Evolutionary conservation across 192 early-diverging fungal species (phyloP).

Genomic region (Rhizoclosmatium globosum): DNA sequence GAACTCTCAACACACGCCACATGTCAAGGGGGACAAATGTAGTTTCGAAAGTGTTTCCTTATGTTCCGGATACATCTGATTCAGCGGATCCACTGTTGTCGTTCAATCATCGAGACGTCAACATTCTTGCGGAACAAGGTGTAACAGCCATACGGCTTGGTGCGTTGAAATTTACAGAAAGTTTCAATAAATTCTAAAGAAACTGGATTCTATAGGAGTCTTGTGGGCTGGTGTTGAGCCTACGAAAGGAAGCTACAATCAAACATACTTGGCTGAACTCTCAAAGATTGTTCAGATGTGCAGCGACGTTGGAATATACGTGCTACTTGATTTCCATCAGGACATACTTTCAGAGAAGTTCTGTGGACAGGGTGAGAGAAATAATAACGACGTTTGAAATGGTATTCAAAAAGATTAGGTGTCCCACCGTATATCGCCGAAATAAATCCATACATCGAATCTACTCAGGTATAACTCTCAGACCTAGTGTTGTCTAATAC

Average conservation of each 20-base stretch:
- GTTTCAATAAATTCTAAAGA: conserved; percentile 2
- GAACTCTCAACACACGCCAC: background rate
- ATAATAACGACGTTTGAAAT: no score
- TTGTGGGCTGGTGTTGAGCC: conserved; percentile 74
- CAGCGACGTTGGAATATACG: conserved; percentile 64
- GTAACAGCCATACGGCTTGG: conserved; percentile 26
- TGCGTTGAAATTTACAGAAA: conserved; percentile 39
- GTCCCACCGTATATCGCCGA: conserved; percentile 48
- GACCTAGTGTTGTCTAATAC: conserved; percentile 30
- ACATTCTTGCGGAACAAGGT: conserved; percentile 3
- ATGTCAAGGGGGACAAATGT: conserved; percentile 18
- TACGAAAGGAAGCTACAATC: conserved; percentile 61
- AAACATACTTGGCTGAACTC: conserved; percentile 63
- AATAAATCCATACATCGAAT: background rate
- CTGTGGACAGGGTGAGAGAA: conserved; percentile 54
- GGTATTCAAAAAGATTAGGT: no score
- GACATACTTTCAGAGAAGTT: conserved; percentile 60
- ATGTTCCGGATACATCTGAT: conserved; percentile 18
- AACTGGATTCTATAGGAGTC: conserved; percentile 27
- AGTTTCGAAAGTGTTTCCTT: conserved; percentile 21
- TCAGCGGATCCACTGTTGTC: conserved; percentile 17
- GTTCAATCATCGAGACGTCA: conserved; percentile 32
- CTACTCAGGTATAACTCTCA: no score
- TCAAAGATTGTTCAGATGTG: conserved; percentile 56
- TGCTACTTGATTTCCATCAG: conserved; percentile 73